phyloP scores from a whole-genome alignment of 805 yeast species.

The Cyberlindnera veronae region DNA sequence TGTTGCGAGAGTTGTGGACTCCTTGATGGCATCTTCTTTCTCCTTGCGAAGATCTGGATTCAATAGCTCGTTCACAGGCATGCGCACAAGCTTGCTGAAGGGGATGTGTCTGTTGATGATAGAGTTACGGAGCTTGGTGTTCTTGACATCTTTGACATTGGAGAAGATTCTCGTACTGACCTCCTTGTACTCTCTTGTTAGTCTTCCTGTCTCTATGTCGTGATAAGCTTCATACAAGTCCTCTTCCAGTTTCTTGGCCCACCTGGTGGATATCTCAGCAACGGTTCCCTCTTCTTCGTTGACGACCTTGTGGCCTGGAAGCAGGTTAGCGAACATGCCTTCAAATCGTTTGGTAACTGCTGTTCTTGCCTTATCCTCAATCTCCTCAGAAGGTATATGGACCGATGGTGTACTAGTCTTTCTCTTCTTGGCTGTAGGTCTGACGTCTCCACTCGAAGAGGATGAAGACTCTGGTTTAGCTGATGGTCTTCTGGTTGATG shows the following conservation, averaged over 20 bases:
- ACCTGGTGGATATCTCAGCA: constrained; percentile 37
- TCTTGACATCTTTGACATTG: constrained; percentile 55
- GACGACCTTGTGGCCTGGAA: constrained; percentile 26
- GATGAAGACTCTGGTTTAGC: no score
- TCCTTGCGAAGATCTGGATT: constrained; percentile 71
- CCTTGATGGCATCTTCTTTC: constrained; percentile 68
- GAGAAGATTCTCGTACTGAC: constrained; percentile 63
- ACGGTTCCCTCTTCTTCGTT: constrained; percentile 29
- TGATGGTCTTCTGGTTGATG: no score
- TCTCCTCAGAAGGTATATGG: constrained; percentile 7
- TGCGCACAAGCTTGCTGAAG: constrained; percentile 54
- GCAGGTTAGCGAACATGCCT: constrained; percentile 45
- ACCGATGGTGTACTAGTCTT: constrained; percentile 7
- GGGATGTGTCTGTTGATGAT: constrained; percentile 52
- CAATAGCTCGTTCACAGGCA: constrained; percentile 71
- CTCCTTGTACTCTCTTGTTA: constrained; percentile 47
- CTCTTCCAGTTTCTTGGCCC: constrained; percentile 52
- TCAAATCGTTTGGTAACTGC: constrained; percentile 46
- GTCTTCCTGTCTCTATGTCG: constrained; percentile 23
- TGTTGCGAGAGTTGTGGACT: constrained; percentile 65
- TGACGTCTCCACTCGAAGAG: no score
- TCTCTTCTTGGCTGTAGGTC: constrained; percentile 2
- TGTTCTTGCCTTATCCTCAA: constrained; percentile 28
- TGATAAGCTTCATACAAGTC: constrained; percentile 41
- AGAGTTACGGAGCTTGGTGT: constrained; percentile 54